phyloP scores from a whole-genome alignment of 1,284 basidiomycete genomes.

The Austroboletus novae-zelandiae region DNA sequence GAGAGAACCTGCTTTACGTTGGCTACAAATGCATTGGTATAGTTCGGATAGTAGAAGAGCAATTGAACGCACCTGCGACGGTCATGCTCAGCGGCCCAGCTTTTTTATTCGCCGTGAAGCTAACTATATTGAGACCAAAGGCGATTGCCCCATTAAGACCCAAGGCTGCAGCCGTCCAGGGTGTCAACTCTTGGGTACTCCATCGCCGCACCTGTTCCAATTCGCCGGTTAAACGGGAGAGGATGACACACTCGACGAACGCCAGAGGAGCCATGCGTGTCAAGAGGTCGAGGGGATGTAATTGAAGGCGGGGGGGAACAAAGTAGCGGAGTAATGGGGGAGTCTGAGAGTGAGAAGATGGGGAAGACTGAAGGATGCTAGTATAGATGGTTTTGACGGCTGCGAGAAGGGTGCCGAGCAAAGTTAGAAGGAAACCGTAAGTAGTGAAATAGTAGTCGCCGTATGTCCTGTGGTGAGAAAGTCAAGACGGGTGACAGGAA shows the following conservation, averaged over 20 bases:
- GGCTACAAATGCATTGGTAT: constrained; percentile 39
- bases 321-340: constrained; percentile 25
- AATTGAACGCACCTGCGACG: constrained; percentile 65
- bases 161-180: constrained; percentile 52
- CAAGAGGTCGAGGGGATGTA: constrained; percentile 86
- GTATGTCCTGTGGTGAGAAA: constrained; percentile 59
- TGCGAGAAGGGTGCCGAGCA: constrained; percentile 85
- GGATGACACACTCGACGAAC: constrained; percentile 78
- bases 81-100: constrained; percentile 86
- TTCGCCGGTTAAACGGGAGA: constrained; percentile 79
- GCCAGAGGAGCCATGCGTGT: constrained; percentile 85
- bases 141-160: constrained; percentile 81
- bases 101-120: constrained; percentile 88
- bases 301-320: constrained; percentile 46
- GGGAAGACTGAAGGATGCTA: constrained; percentile 66
- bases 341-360: constrained; percentile 24
- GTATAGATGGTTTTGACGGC: constrained; percentile 91
- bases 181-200: constrained; percentile 50
- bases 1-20: constrained; percentile 96
- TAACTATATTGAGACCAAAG: constrained; percentile 88
- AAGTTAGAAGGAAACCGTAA: constrained; percentile 80
- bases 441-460: constrained; percentile 88
- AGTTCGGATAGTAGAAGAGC: background rate
- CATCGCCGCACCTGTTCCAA: constrained; percentile 59
- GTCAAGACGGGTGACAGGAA: background rate